Percentiles rank a stretch among this genome's conserved stretches.
phyloP scores from a whole-genome alignment of 2,329 filamentous ascomycete genomes.

The Beauveria varroae region DNA sequence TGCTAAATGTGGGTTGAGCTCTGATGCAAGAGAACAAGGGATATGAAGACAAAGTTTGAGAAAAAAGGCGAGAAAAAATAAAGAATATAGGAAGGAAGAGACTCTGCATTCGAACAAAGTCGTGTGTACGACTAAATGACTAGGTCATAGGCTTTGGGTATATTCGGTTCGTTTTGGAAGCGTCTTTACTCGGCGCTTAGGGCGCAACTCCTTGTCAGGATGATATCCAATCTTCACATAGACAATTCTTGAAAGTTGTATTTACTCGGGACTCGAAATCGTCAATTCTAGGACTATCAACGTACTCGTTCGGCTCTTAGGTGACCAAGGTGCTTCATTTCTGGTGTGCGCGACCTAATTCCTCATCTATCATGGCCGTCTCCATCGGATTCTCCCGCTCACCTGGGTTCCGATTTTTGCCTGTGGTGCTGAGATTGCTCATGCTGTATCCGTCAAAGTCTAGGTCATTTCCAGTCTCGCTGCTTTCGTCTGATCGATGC shows the following conservation, averaged over 20 bases:
- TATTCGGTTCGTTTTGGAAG: constrained; percentile 1
- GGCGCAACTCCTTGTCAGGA: neutral
- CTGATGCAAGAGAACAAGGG: neutral
- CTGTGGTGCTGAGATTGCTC: constrained; percentile 8
- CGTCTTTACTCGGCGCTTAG: neutral
- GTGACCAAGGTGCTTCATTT: neutral
- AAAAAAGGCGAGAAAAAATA: neutral
- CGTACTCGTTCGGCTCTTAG: neutral
- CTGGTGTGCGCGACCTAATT: neutral
- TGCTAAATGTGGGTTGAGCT: constrained; percentile 43
- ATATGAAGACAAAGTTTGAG: no score
- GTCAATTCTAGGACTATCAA: neutral
- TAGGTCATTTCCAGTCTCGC: constrained; percentile 9
- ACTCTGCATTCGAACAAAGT: neutral
- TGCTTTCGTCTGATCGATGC: constrained; percentile 20
- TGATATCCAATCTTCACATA: neutral
- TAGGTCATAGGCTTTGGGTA: neutral
- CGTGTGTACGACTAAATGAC: constrained; percentile 5
- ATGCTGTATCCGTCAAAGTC: constrained; percentile 12
- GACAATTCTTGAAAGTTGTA: neutral
- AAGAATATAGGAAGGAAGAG: neutral
- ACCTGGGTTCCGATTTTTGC: neutral
- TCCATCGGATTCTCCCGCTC: constrained; percentile 8
- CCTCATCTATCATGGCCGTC: constrained; percentile 4
- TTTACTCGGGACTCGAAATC: neutral